These are phyloP conservation scores for Lachancea cidri DNA, from an alignment of 805 yeast genomes.

Conservation along the genomic window DNA sequence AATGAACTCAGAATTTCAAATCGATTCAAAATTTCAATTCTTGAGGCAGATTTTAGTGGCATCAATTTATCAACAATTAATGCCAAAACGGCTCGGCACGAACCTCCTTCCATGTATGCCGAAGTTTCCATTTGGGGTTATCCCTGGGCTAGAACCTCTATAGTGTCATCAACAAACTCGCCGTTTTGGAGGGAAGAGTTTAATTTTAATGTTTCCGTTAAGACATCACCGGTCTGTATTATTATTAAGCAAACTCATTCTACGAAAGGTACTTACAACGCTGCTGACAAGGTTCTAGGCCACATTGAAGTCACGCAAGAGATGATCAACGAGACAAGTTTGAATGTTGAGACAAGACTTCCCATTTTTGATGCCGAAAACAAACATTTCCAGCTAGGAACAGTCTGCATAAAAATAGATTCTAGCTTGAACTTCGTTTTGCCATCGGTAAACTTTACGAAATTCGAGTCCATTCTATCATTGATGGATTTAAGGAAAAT, in stretches of 20 bases:
- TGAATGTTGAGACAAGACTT: slow-evolving; percentile 33
- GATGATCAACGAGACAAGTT: slow-evolving; percentile 19
- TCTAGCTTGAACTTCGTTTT: slow-evolving; percentile 53
- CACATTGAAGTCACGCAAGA: slow-evolving; percentile 38
- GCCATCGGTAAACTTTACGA: slow-evolving; percentile 53
- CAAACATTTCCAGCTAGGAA: slow-evolving; percentile 47
- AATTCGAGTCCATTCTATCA: slow-evolving; percentile 56
- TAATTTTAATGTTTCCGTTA: slow-evolving; percentile 49
- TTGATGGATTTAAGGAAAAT: slow-evolving; percentile 49
- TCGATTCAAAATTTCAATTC: slow-evolving; percentile 48
- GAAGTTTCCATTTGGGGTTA: slow-evolving; percentile 70
- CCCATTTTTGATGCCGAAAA: slow-evolving; percentile 40
- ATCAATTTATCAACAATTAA: slow-evolving; percentile 4
- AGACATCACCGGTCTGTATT: slow-evolving; percentile 48
- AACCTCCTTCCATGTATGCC: slow-evolving; percentile 43
- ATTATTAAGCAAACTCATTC: slow-evolving; percentile 36
- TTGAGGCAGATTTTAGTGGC: slow-evolving; percentile 56
- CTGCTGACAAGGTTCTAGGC: slow-evolving; percentile 45
- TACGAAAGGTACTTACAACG: slow-evolving; percentile 10
- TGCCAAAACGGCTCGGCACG: slow-evolving; percentile 4
- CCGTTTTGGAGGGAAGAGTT: slow-evolving; percentile 87
- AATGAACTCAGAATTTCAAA: slow-evolving; percentile 49
- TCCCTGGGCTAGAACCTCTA: slow-evolving; percentile 75
- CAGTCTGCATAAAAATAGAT: slow-evolving; percentile 46
- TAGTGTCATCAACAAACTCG: slow-evolving; percentile 41